phyloP scores from a whole-genome alignment of 2,329 filamentous ascomycete genomes.

The Colletotrichum falcatum region DNA sequence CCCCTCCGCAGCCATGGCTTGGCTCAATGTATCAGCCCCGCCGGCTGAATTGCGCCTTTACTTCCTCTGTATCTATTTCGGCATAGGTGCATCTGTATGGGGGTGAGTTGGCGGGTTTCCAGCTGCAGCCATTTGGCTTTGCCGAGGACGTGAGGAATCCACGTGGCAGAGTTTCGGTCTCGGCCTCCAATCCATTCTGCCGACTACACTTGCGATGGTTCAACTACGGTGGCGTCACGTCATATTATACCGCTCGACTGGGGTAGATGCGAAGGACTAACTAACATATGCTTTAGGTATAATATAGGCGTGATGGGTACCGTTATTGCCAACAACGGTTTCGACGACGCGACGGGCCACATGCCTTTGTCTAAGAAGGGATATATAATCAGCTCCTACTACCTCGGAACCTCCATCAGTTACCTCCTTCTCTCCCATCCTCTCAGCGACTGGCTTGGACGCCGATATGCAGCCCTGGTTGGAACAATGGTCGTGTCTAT shows the following conservation, averaged over 20 bases:
- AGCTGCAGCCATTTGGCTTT: neutral
- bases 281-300: conserved; percentile 55
- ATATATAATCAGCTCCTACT: conserved; percentile 68
- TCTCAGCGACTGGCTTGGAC: conserved; percentile 62
- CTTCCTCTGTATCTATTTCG: conserved; percentile 63
- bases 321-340: conserved; percentile 67
- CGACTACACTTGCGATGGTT: neutral
- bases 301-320: conserved; percentile 69
- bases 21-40: neutral
- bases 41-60: conserved; percentile 56
- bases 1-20: conserved; percentile 45
- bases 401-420: conserved; percentile 66
- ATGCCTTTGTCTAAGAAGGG: conserved; percentile 58
- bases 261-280: neutral
- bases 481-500: conserved; percentile 60
- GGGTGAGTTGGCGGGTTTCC: conserved; percentile 53
- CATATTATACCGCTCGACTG: too few species aligned
- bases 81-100: conserved; percentile 68
- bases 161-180: neutral
- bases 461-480: conserved; percentile 61
- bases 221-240: too few species aligned
- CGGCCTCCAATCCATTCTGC: neutral
- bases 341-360: conserved; percentile 56
- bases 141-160: neutral
- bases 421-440: conserved; percentile 67